These are phyloP conservation scores for Didymella segeticola DNA, from an alignment of 2,329 filamentous ascomycete genomes.

Conservation along the genomic window DNA sequence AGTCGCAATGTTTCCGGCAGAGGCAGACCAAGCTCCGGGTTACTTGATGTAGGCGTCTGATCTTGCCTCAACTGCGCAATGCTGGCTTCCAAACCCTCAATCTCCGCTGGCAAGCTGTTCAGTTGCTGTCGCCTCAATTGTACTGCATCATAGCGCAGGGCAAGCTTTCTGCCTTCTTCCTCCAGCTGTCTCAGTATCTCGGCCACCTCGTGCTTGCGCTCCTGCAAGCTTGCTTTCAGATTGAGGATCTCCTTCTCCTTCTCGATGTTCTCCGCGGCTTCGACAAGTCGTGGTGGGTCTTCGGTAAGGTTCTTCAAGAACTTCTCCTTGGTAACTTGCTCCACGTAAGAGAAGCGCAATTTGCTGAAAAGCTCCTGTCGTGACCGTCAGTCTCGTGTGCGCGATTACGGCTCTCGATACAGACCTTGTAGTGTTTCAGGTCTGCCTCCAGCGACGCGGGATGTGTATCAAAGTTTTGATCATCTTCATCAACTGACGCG, in stretches of 20 bases:
- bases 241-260: conserved; percentile 65
- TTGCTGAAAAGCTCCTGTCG: conserved; percentile 90
- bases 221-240: conserved; percentile 77
- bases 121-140: conserved; percentile 61
- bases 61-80: conserved; percentile 56
- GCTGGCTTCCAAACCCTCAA: conserved; percentile 58
- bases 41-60: conserved; percentile 43
- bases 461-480: conserved; percentile 69
- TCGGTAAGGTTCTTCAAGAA: conserved; percentile 93
- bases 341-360: conserved; percentile 94
- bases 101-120: conserved; percentile 58
- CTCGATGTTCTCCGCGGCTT: conserved; percentile 74
- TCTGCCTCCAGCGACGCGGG: conserved; percentile 80
- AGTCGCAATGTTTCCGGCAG: conserved; percentile 53
- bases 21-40: conserved; percentile 52
- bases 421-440: conserved; percentile 81
- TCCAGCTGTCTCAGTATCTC: conserved; percentile 77
- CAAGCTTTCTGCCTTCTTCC: conserved; percentile 64
- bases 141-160: conserved; percentile 63
- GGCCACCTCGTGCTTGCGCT: conserved; percentile 79
- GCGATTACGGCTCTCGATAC: neutral
- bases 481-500: conserved; percentile 69
- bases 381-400: conserved; percentile 8
- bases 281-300: conserved; percentile 85
- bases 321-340: conserved; percentile 98